A percentile compares a stretch with the other conserved stretches of the same genome.
Evolutionary conservation across 2,329 filamentous ascomycete species (phyloP).

Genomic region (Talaromyces verruculosus): DNA sequence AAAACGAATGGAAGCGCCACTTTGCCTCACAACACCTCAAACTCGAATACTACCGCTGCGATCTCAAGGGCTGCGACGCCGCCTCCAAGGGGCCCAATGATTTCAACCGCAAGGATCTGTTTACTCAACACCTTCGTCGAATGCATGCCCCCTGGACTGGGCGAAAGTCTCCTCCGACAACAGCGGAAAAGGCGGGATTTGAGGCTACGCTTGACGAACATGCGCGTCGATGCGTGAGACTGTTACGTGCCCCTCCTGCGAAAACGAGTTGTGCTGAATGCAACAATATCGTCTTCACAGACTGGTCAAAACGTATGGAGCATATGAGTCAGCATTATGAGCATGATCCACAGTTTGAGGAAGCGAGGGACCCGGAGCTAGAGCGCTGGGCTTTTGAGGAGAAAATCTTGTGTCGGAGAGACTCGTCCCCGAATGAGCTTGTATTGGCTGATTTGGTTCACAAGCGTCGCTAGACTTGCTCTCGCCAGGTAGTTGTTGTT

Average conservation of each 20-base stretch:
- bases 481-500: neutral
- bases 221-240: slow-evolving; percentile 57
- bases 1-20: slow-evolving; percentile 97
- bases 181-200: slow-evolving; percentile 37
- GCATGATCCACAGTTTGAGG: slow-evolving; percentile 45
- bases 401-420: slow-evolving; percentile 24
- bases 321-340: slow-evolving; percentile 82
- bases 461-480: neutral
- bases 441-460: slow-evolving; percentile 6
- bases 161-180: slow-evolving; percentile 41
- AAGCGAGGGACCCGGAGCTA: slow-evolving; percentile 44
- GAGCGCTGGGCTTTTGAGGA: slow-evolving; percentile 42
- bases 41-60: slow-evolving; percentile 73
- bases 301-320: slow-evolving; percentile 82
- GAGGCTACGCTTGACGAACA: slow-evolving; percentile 58
- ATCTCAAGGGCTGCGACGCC: slow-evolving; percentile 59
- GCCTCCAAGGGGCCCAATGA: slow-evolving; percentile 54
- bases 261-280: slow-evolving; percentile 65
- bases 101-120: slow-evolving; percentile 92
- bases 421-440: neutral
- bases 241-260: slow-evolving; percentile 61
- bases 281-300: slow-evolving; percentile 57
- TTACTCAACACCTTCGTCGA: slow-evolving; percentile 80
- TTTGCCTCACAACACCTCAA: slow-evolving; percentile 76
- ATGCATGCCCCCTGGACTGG: slow-evolving; percentile 70